These are phyloP conservation scores for Cadophora sp. DNA, from an alignment of 2,329 filamentous ascomycete genomes.

Conservation along the genomic window DNA sequence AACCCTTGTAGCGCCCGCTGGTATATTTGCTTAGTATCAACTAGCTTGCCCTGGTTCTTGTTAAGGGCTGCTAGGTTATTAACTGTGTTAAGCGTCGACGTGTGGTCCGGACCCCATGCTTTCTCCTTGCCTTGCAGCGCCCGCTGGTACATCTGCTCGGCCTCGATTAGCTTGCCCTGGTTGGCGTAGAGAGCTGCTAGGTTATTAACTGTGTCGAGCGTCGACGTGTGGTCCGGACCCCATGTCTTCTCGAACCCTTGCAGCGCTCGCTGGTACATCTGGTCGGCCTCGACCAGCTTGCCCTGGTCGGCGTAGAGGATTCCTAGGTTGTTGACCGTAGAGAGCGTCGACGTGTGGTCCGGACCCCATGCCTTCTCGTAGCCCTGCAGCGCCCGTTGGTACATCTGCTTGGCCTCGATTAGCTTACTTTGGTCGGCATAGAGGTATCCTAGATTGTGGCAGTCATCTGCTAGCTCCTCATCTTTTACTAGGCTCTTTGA, in stretches of 20 bases:
- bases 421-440: no score
- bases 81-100: slow-evolving; percentile 13
- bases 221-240: neutral
- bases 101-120: slow-evolving; percentile 16
- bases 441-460: no score
- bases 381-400: no score
- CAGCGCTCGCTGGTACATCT: slow-evolving; percentile 12
- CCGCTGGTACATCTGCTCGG: slow-evolving; percentile 16
- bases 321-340: neutral
- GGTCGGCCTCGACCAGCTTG: slow-evolving; percentile 10
- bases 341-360: no score
- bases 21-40: neutral
- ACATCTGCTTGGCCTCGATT: no score
- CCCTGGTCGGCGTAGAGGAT: neutral
- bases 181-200: neutral
- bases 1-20: no score
- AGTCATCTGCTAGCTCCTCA: slow-evolving; percentile 23
- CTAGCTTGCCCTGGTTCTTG: slow-evolving; percentile 10
- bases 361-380: no score
- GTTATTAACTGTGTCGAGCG: neutral
- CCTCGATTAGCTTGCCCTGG: slow-evolving; percentile 17
- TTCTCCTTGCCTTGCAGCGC: slow-evolving; percentile 23
- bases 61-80: slow-evolving; percentile 16
- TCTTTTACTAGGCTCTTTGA: slow-evolving; percentile 26
- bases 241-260: neutral